phyloP scores from a whole-genome alignment of 169 alveolate genomes.

The Eimeria falciformis region DNA sequence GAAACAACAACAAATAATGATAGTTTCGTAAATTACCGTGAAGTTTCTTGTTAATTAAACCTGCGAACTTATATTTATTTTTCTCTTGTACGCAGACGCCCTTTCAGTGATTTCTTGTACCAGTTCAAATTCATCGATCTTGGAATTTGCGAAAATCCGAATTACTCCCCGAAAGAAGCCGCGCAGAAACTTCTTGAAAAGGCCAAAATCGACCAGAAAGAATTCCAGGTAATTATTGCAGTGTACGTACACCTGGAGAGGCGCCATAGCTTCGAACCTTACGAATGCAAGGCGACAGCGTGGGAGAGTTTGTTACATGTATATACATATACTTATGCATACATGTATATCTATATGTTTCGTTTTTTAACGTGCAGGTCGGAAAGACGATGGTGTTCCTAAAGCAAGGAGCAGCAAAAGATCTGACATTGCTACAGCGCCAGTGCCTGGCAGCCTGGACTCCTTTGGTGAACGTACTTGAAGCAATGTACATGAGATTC shows the following conservation, averaged over 20 bases:
- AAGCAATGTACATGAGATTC: conserved; percentile 86
- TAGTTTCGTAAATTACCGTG: no score
- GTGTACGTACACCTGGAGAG: no score
- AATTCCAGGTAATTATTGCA: conserved; percentile 74
- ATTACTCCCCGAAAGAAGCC: conserved; percentile 84
- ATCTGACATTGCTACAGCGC: conserved; percentile 89
- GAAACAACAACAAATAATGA: no score
- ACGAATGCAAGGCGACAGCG: no score
- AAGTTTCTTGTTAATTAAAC: no score
- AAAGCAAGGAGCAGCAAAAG: conserved; percentile 91
- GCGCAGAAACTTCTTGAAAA: conserved; percentile 82
- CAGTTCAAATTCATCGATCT: conserved; percentile 91
- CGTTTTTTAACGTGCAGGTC: conserved; percentile 73
- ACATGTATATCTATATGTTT: no score
- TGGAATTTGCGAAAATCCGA: conserved; percentile 83
- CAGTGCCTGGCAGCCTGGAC: conserved; percentile 92
- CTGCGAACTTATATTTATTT: background rate
- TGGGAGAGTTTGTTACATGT: no score
- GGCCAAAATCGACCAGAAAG: conserved; percentile 81
- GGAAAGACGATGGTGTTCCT: conserved; percentile 94
- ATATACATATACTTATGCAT: no score
- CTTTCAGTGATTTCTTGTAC: conserved; percentile 88
- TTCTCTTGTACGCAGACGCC: conserved; percentile 81
- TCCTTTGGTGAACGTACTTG: conserved; percentile 89
- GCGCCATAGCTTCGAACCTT: no score